phyloP scores from a whole-genome alignment of 345 rosid genomes.

The Pistacia integerrima region DNA sequence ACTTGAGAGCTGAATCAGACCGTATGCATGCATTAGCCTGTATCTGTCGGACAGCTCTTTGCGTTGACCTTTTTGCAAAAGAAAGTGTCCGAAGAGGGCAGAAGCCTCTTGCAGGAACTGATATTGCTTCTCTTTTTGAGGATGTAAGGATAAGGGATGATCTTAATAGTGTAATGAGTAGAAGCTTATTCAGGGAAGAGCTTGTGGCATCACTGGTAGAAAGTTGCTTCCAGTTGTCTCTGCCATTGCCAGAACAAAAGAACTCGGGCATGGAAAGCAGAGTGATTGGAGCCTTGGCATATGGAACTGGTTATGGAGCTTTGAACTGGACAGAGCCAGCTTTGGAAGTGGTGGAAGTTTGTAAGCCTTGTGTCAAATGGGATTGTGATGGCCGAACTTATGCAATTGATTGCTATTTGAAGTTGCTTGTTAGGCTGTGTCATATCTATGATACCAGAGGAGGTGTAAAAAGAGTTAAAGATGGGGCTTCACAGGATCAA shows the following conservation, averaged over 20 bases:
- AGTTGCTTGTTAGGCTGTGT: slow-evolving; percentile 91
- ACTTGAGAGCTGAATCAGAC: slow-evolving; percentile 96
- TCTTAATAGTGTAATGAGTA: slow-evolving; percentile 75
- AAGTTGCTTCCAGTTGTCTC: slow-evolving; percentile 97
- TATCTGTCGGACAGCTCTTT: slow-evolving; percentile 95
- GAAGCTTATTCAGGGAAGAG: slow-evolving; percentile 93
- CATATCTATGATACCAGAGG: slow-evolving; percentile 96
- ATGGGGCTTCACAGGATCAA: slow-evolving; percentile 98
- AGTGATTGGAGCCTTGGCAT: slow-evolving; percentile 97
- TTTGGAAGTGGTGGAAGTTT: slow-evolving; percentile 96
- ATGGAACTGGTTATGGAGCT: slow-evolving; percentile 99
- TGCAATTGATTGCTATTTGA: slow-evolving; percentile 95
- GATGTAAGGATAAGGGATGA: slow-evolving; percentile 90
- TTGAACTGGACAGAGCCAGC: slow-evolving; percentile 98
- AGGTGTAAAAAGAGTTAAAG: slow-evolving; percentile 95
- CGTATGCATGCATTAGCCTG: slow-evolving; percentile 99
- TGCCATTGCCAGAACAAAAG: slow-evolving; percentile 93
- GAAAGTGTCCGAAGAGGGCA: slow-evolving; percentile 97
- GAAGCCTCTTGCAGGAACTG: slow-evolving; percentile 96
- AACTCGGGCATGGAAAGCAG: slow-evolving; percentile 96
- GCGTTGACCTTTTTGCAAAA: slow-evolving; percentile 96
- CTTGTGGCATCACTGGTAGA: slow-evolving; percentile 94
- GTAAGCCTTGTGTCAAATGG: slow-evolving; percentile 97
- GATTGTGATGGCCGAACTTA: slow-evolving; percentile 97
- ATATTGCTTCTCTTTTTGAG: slow-evolving; percentile 93